A percentile compares a stretch with the other conserved stretches of the same genome.
phyloP scores from a whole-genome alignment of 768 basidiomycete species.

The Leccinum imitatum region DNA sequence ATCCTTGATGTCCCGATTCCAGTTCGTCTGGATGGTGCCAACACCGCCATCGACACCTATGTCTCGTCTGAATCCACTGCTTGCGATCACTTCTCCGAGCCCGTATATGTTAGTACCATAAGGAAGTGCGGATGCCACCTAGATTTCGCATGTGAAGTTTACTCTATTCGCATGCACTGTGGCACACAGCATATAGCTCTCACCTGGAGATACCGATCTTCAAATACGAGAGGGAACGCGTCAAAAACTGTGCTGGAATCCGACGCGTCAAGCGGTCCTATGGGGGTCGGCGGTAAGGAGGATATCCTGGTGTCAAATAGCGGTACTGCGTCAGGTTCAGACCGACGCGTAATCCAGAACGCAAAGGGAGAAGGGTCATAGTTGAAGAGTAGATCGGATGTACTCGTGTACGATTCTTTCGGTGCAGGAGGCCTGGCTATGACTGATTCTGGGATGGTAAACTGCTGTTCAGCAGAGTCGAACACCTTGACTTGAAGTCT shows the following conservation, averaged over 20 bases:
- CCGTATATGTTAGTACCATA: constrained; percentile 71
- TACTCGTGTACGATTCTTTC: constrained; percentile 31
- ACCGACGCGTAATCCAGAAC: constrained; percentile 75
- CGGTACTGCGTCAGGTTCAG: constrained; percentile 49
- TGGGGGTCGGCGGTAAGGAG: constrained; percentile 58
- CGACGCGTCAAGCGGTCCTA: constrained; percentile 45
- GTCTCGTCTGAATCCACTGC: constrained; percentile 64
- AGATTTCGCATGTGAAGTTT: background rate
- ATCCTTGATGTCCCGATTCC: constrained; percentile 60
- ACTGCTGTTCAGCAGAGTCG: constrained; percentile 59
- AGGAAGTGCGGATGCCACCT: constrained; percentile 67
- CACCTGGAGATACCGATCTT: constrained; percentile 76
- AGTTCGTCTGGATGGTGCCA: constrained; percentile 64
- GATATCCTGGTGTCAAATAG: constrained; percentile 68
- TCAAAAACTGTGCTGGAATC: constrained; percentile 56
- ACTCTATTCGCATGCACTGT: background rate
- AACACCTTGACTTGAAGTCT: constrained; percentile 68
- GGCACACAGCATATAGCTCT: background rate
- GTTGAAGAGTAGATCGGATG: constrained; percentile 67
- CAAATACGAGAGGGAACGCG: constrained; percentile 69
- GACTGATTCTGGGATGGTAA: constrained; percentile 56
- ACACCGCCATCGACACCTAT: constrained; percentile 45
- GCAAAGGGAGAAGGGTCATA: constrained; percentile 63
- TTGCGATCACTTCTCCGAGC: constrained; percentile 67
- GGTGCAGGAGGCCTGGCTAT: constrained; percentile 43